Conservation (phyloP, 352 stramenopile species). For the Phytophthora nicotianae region DNA sequence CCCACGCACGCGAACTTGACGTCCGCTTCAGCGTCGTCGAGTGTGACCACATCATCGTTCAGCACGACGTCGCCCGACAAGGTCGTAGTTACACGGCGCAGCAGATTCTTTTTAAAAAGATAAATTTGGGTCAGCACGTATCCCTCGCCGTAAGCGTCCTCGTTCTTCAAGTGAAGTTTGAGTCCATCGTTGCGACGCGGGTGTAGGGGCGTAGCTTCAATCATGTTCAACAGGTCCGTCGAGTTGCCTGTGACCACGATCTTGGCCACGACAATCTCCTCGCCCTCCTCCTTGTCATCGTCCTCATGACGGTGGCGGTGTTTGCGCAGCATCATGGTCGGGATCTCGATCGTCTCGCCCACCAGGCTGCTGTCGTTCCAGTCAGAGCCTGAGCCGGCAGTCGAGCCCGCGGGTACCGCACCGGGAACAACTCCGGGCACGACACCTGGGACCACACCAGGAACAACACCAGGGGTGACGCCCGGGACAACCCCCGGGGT, state of each 20-base stretch:
- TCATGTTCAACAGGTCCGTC: constrained; percentile 50
- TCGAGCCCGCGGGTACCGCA: constrained; percentile 5
- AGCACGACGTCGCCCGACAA: constrained; percentile 50
- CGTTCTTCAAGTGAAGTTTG: constrained; percentile 61
- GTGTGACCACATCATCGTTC: constrained; percentile 47
- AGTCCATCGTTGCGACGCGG: constrained; percentile 47
- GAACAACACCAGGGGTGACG: constrained; percentile 19
- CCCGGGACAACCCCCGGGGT: constrained; percentile 20
- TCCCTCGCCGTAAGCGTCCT: constrained; percentile 49
- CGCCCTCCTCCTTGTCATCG: constrained; percentile 21
- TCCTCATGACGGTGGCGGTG: constrained; percentile 29
- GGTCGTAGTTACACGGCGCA: constrained; percentile 44
- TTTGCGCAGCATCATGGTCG: constrained; percentile 43
- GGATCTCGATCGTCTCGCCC: constrained; percentile 37
- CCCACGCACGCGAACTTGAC: constrained; percentile 50
- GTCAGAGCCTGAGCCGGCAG: constrained; percentile 4
- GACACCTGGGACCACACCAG: constrained; percentile 22
- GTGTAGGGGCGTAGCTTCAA: constrained; percentile 50
- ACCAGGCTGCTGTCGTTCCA: constrained; percentile 25
- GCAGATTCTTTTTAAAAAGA: constrained; percentile 49
- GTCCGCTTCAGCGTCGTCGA: constrained; percentile 41
- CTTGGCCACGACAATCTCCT: constrained; percentile 47
- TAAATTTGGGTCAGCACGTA: constrained; percentile 64
- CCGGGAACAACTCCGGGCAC: constrained; percentile 21
- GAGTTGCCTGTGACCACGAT: constrained; percentile 67